Percentiles rank a stretch among this genome's conserved stretches.
Conservation (phyloP, 805 yeast genomes). For the Wickerhamomyces alni region DNA sequence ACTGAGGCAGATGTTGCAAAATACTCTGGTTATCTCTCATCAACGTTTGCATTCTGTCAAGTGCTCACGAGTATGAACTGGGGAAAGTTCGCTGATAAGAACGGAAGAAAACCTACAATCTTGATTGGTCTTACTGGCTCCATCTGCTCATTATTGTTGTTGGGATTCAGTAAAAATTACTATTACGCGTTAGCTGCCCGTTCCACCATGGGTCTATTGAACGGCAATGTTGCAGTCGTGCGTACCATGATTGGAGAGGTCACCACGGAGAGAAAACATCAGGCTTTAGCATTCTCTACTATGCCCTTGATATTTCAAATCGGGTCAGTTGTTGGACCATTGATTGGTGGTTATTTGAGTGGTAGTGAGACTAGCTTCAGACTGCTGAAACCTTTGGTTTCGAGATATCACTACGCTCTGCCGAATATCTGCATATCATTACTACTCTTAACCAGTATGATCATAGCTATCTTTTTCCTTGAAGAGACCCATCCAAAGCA, state of each 20-base stretch:
- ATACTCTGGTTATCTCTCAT: constrained; percentile 57
- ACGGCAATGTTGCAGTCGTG: constrained; percentile 62
- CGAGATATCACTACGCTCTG: constrained; percentile 42
- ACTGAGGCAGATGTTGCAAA: constrained; percentile 48
- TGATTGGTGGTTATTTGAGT: constrained; percentile 50
- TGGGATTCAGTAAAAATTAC: constrained; percentile 50
- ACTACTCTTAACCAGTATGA: constrained; percentile 30
- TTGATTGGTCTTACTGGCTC: constrained; percentile 49
- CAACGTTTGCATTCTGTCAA: constrained; percentile 58
- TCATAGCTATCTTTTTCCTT: constrained; percentile 38
- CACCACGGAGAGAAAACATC: constrained; percentile 50
- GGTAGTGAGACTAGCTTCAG: constrained; percentile 22
- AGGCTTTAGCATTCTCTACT: constrained; percentile 56
- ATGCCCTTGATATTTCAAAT: constrained; percentile 57
- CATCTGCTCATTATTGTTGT: constrained; percentile 36
- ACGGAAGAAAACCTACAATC: constrained; percentile 53
- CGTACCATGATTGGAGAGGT: constrained; percentile 59
- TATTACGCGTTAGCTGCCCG: constrained; percentile 49
- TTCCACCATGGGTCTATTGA: constrained; percentile 47
- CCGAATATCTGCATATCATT: constrained; percentile 44
- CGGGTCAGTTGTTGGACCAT: constrained; percentile 57
- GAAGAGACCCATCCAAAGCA: constrained; percentile 45
- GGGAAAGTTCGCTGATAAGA: constrained; percentile 49
- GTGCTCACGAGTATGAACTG: constrained; percentile 52
- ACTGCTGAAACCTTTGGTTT: constrained; percentile 24